Conservation (phyloP, 2,329 filamentous ascomycete species). For the Apiospora phragmitis region DNA sequence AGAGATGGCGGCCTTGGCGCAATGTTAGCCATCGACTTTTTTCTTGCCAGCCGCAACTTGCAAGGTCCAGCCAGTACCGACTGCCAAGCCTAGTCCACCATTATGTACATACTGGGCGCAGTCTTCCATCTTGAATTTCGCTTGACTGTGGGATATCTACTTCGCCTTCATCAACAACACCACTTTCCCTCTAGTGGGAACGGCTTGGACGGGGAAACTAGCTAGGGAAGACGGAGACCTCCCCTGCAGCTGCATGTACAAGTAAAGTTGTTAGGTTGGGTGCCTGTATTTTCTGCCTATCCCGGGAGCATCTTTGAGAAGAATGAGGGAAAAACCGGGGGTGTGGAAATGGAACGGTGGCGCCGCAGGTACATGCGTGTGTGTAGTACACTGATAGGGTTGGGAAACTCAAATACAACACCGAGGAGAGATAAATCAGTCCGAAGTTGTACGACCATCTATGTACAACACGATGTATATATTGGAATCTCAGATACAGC, state of each 20-base stretch:
- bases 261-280: not conserved
- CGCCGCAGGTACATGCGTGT: not conserved
- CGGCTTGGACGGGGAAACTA: conserved; percentile 3
- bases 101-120: conserved; percentile 6
- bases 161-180: not conserved
- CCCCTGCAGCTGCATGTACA: not conserved
- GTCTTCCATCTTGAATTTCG: not conserved
- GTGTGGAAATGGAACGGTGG: not conserved
- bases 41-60: not conserved
- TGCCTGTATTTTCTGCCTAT: not conserved
- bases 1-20: not conserved
- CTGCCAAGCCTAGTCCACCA: not conserved
- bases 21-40: conserved; percentile 6
- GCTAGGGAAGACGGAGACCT: not conserved
- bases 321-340: not conserved
- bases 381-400: not conserved
- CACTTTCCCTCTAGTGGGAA: not conserved
- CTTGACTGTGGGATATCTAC: not conserved
- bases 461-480: not conserved
- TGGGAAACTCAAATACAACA: not conserved
- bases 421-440: not conserved
- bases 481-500: not conserved
- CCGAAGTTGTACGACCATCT: not conserved
- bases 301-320: not conserved
- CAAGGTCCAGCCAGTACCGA: not conserved